Base-by-base conservation (phyloP, 495 filamentous ascomycete species). In the Halenospora varia region DNA sequence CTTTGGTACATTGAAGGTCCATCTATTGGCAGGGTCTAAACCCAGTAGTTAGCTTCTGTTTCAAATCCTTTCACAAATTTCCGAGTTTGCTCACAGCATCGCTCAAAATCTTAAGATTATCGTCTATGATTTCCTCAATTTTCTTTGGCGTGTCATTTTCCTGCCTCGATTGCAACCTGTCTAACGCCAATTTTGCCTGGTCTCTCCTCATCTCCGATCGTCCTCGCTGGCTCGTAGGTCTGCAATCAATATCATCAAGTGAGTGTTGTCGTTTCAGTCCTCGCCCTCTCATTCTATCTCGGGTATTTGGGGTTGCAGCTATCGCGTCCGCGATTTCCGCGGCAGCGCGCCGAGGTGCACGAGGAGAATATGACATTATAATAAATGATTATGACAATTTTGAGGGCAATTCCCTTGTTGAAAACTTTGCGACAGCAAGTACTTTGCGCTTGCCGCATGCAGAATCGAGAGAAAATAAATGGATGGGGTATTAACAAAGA, bases 401-500 rank as follows among this genome's bases (percentile, higher is more conserved):
- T 35, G 13, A 35, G 13, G 13, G 29, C 29, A 13, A 35, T 13
- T 35, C 4, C 4, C 29, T 35, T 35, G 6, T 35, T 45, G 42
- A 45, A 45, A 9, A 9, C 35, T 40, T 40, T 40, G 42, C 11
- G 6, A 20, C n/a, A 6, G 13, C 6, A 45, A n/a, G 17, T 9
- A 45, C 17, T 15, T 15, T 45, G 4, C 6, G 11, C 42, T 9
- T 45, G 3, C 17, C 42, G 42, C 42, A 15, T 15, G 42, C 42
- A 15, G 42, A 15, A 45, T 4, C 4, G 6, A n/a, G 25, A 18
- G 23, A 51, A 26, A 29, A 51, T 11, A 51, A 25, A 29, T 13
- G 8, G 3, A 11, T 51, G 48, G 47, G 48, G n/a, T 11, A 26
- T 51, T 10, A 25, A 51, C 22, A 51, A 51, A 51, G 48, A 51